Evolutionary conservation across 192 early-diverging fungal species (phyloP).

Genomic region (Mortierella antarctica): DNA sequence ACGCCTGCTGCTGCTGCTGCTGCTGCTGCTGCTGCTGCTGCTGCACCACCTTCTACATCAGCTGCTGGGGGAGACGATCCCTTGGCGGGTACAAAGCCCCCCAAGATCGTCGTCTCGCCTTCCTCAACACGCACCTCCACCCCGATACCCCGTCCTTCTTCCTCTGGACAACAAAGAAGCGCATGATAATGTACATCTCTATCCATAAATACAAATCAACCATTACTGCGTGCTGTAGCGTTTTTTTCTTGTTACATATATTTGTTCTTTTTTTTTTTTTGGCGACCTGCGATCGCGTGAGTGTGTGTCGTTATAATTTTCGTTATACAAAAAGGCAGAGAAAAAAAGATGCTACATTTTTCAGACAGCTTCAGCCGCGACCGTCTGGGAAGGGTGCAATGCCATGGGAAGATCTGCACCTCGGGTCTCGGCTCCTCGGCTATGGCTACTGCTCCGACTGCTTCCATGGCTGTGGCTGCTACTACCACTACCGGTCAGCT

Average conservation of each 20-base stretch:
- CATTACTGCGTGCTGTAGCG: not conserved
- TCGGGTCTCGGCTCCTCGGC: not conserved
- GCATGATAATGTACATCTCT: not conserved
- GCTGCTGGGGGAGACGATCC: not conserved
- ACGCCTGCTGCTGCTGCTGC: not conserved
- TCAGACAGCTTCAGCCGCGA: constrained; percentile 23
- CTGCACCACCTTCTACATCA: not conserved
- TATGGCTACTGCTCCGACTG: constrained; percentile 32
- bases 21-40: not conserved
- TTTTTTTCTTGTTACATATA: not conserved
- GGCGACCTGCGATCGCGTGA: not conserved
- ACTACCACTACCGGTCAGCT: not conserved
- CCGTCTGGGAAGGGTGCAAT: constrained; percentile 6
- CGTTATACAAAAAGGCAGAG: not conserved
- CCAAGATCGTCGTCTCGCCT: not conserved
- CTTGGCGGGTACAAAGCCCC: too few relatives aligned
- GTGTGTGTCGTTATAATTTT: not conserved
- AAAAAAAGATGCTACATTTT: not conserved
- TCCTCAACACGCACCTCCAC: constrained; percentile 2
- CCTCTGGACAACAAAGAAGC: constrained; percentile 5
- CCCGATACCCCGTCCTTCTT: constrained; percentile 24
- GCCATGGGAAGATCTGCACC: constrained; percentile 3
- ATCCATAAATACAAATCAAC: not conserved
- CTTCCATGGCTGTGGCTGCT: constrained; percentile 4
- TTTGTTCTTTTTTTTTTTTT: not conserved